Percentiles rank a stretch among this genome's conserved stretches.
Conservation (phyloP, 768 basidiomycete species). For the Lactarius deliciosus region DNA sequence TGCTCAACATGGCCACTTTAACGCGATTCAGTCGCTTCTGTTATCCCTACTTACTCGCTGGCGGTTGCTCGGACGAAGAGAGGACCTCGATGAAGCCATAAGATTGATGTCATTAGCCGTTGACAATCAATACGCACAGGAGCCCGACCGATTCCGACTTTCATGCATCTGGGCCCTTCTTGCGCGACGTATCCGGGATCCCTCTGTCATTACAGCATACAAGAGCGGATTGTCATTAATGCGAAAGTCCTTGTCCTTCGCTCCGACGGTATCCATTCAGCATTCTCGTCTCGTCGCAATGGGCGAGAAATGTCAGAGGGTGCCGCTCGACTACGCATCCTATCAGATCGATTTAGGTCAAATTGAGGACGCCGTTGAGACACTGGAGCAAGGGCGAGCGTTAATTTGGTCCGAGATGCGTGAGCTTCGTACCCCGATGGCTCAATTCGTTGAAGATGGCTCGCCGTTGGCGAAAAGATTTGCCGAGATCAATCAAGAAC, state of each 20-base stretch:
- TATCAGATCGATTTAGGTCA: conserved; percentile 7
- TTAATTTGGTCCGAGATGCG: conserved; percentile 17
- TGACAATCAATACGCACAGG: neutral
- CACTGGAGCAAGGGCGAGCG: conserved; percentile 10
- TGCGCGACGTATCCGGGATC: neutral
- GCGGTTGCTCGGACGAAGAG: neutral
- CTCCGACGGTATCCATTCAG: neutral
- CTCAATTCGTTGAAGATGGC: neutral
- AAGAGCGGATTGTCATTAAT: neutral
- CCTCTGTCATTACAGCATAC: neutral
- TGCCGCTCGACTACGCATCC: conserved; percentile 11
- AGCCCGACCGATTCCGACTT: conserved; percentile 8
- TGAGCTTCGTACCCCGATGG: conserved; percentile 4
- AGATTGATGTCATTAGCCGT: neutral
- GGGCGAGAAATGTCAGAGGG: neutral
- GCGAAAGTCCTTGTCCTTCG: neutral
- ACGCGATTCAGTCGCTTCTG: neutral
- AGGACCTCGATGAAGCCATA: conserved; percentile 13
- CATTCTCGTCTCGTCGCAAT: conserved; percentile 5
- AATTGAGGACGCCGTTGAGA: conserved; percentile 16
- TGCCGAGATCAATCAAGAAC: neutral
- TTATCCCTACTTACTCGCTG: neutral
- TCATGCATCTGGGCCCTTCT: neutral
- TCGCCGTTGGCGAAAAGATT: conserved; percentile 1
- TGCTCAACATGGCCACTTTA: neutral